Conservation (phyloP, 108 stramenopile species). For the Cyclotella cryptica region DNA sequence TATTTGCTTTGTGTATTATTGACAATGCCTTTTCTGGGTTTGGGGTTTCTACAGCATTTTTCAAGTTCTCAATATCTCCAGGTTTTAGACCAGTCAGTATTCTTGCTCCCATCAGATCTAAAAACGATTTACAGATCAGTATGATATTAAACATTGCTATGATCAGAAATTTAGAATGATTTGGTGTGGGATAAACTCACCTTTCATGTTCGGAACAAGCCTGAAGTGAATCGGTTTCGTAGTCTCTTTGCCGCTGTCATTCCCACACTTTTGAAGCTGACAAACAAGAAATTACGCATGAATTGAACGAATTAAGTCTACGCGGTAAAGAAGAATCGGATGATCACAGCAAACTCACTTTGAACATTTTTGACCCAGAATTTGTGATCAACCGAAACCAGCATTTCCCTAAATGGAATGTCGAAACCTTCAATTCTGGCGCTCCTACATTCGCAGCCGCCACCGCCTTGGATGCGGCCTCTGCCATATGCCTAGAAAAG, state of each 20-base stretch:
- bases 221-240: conserved; percentile 44
- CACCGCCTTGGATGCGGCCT: conserved; percentile 33
- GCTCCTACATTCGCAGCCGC: conserved; percentile 41
- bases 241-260: conserved; percentile 13
- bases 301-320: background rate
- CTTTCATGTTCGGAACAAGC: conserved; percentile 53
- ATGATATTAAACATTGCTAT: background rate
- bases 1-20: conserved; percentile 49
- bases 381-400: conserved; percentile 47
- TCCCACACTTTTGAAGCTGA: conserved; percentile 36
- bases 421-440: conserved; percentile 42
- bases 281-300: background rate
- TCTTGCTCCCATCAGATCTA: conserved; percentile 55
- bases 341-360: background rate
- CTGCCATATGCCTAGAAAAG: conserved; percentile 51
- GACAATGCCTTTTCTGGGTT: conserved; percentile 37
- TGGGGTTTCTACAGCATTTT: conserved; percentile 44
- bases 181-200: background rate
- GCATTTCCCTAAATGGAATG: conserved; percentile 56
- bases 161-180: background rate
- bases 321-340: background rate
- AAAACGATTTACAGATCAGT: background rate
- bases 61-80: conserved; percentile 35
- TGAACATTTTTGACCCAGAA: conserved; percentile 27
- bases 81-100: conserved; percentile 50